Percentiles rank a stretch among this genome's conserved stretches.
These are phyloP conservation scores for Scutellaria galericulata DNA, from an alignment of 257 asterid genomes.

Conservation along the genomic window DNA sequence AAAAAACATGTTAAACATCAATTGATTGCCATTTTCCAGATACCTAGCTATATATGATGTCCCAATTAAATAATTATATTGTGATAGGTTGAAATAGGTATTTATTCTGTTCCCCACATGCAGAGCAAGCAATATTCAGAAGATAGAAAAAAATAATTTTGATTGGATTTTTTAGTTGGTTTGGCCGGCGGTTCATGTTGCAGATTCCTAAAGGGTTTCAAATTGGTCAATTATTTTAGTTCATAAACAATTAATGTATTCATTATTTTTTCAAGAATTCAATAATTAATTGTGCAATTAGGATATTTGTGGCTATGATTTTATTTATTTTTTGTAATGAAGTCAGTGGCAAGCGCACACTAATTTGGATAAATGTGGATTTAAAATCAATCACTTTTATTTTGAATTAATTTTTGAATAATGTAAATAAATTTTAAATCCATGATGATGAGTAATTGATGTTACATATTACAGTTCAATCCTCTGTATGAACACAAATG, in stretches of 20 bases:
- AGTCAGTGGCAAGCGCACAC: too few species aligned
- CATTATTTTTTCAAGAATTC: neutral
- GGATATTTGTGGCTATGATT: slow-evolving; percentile 19
- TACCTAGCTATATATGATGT: neutral
- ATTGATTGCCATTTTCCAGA: too few species aligned
- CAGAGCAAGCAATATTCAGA: slow-evolving; percentile 18
- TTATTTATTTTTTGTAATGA: neutral
- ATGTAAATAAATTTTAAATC: too few species aligned
- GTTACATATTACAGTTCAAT: too few species aligned
- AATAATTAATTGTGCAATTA: neutral
- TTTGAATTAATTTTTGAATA: too few species aligned
- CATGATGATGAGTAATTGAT: too few species aligned
- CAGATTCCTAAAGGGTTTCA: slow-evolving; percentile 29
- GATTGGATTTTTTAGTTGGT: neutral
- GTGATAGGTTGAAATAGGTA: neutral
- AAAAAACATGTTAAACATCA: neutral
- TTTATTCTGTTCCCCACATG: slow-evolving; percentile 44
- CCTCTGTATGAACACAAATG: too few species aligned
- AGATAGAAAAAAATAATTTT: slow-evolving; percentile 11
- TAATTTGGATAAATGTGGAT: too few species aligned
- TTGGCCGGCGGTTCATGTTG: slow-evolving; percentile 46
- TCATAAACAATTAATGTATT: neutral
- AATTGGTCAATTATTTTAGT: slow-evolving; percentile 15
- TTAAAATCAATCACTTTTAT: too few species aligned
- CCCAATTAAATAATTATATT: slow-evolving; percentile 5